Base-by-base conservation (phyloP, 148 eudicot species). In the Chenopodium berlandieri region DNA sequence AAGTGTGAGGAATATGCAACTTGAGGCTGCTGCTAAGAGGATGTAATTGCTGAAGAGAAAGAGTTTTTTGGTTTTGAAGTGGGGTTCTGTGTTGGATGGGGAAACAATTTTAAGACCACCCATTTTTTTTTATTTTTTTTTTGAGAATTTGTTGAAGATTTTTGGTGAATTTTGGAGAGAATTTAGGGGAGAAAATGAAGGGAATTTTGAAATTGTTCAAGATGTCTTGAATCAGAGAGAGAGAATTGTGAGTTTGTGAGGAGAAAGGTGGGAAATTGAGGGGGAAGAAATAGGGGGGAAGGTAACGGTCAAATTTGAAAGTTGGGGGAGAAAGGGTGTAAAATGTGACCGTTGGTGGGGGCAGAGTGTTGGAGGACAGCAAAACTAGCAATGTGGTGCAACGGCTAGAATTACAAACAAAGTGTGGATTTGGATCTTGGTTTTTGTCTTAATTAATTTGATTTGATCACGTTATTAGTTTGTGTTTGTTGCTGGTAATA, bases 1-100 rank as follows among this genome's bases (percentile, higher is more conserved):
- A 30, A 91, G 88, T 0, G 91, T 91, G 3, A 91, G 87, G 92
- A 91, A 89, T 47, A 91, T 89, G 88, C 94, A 91, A 17, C 90
- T 87, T 10, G 91, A 82, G 64, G 94, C 90, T 3, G 92, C 85
- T 3, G 86, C 94, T 32, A 91, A 20, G 52, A 91, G 88, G 44
- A 87, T 77, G 89, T 89, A 91, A 79, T 91, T 91, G 80, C 81
- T 85, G 85, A 82, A 81, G 40, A 89, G 85, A 86, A 89, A 91
- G 69, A 86, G 30, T 40, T 83, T 89, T 70, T 85, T 89, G 69
- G 88, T 86, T 34, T 82, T 84, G 90, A 69, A 71, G 77, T 90
- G 90, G 9, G 88, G 79, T 40, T 81, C 84, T 50, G 79, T 30
- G 83, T 52, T 84, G 71, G 86, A 80, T n/a, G 82, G 77, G 32